Conservation (phyloP, 108 stramenopile genomes). For the Pseudonitzschia pungens region DNA sequence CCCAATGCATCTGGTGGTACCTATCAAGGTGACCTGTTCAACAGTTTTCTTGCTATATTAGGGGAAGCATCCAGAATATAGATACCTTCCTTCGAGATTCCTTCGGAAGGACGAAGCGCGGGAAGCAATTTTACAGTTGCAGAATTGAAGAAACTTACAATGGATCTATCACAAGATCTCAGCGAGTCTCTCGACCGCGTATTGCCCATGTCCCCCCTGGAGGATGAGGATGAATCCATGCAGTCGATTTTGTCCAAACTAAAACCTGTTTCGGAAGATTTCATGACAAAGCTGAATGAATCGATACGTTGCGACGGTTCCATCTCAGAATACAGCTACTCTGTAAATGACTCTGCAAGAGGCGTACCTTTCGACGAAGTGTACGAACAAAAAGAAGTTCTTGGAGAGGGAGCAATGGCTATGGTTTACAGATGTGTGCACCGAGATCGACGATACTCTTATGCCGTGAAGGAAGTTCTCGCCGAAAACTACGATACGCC, state of each 20-base stretch:
- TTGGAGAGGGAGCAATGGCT: constrained; percentile 35
- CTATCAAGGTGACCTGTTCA: too few species aligned
- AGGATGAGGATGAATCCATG: background rate
- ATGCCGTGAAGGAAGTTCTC: constrained; percentile 36
- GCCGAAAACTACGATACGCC: constrained; percentile 20
- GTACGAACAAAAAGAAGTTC: constrained; percentile 28
- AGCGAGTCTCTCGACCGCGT: background rate
- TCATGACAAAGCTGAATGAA: constrained; percentile 16
- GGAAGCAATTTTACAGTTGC: too few species aligned
- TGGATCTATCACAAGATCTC: background rate
- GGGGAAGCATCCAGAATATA: too few species aligned
- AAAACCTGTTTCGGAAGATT: constrained; percentile 14
- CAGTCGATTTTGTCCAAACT: background rate
- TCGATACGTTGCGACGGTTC: constrained; percentile 15
- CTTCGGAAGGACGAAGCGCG: too few species aligned
- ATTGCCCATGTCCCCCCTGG: background rate
- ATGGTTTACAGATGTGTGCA: constrained; percentile 29
- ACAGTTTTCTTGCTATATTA: too few species aligned
- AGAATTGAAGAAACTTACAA: too few species aligned
- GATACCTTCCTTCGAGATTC: too few species aligned
- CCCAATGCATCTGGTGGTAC: too few species aligned
- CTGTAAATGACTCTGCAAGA: constrained; percentile 35
- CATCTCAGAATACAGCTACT: constrained; percentile 23
- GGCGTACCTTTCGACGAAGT: constrained; percentile 31
- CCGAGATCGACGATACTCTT: constrained; percentile 12